A percentile compares a stretch with the other conserved stretches of the same genome.
Conservation (phyloP, 345 rosid genomes). For the Cardamine resedifolia region DNA sequence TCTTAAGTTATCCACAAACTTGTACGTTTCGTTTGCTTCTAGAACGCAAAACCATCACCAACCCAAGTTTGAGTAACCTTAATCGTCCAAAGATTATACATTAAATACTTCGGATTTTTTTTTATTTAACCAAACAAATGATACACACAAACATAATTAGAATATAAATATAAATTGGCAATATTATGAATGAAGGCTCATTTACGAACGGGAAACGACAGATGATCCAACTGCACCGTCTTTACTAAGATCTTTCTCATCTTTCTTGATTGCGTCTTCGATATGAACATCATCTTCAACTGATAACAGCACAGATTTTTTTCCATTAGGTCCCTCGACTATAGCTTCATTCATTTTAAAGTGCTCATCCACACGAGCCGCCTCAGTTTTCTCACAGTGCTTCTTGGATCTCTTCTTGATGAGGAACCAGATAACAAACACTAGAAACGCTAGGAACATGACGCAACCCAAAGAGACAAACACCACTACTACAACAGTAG, state of each 20-base stretch:
- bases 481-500: constrained; percentile 52
- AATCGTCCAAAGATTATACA: background rate
- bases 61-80: background rate
- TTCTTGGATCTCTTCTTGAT: constrained; percentile 55
- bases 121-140: constrained; percentile 29
- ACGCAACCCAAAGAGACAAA: constrained; percentile 61
- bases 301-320: constrained; percentile 42
- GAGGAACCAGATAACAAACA: constrained; percentile 44
- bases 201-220: constrained; percentile 5
- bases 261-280: constrained; percentile 41
- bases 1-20: background rate
- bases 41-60: background rate
- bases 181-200: constrained; percentile 6
- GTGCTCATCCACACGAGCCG: constrained; percentile 52
- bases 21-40: background rate
- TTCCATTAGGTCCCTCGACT: constrained; percentile 56
- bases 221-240: constrained; percentile 8
- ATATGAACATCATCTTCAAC: constrained; percentile 62
- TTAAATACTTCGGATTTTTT: background rate
- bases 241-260: constrained; percentile 23
- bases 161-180: background rate
- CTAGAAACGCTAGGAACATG: constrained; percentile 50
- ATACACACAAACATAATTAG: constrained; percentile 1
- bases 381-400: constrained; percentile 32
- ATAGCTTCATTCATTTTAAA: constrained; percentile 55